phyloP scores from a whole-genome alignment of 2,329 filamentous ascomycete genomes.

The Neofusicoccum sp. region DNA sequence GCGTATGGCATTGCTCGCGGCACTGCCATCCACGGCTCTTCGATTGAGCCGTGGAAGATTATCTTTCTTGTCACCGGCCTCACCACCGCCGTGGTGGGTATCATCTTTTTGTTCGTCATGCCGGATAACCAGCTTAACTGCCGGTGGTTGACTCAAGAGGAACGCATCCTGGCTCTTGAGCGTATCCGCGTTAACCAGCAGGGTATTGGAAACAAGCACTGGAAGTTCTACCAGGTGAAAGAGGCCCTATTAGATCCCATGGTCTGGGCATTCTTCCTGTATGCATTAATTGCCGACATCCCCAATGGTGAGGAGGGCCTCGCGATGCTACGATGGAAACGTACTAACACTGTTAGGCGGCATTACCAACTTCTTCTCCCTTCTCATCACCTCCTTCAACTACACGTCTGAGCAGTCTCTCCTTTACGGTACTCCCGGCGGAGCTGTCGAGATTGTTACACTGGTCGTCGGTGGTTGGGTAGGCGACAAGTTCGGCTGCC shows the following conservation, averaged over 20 bases:
- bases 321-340: neutral
- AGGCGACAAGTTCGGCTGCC: constrained; percentile 59
- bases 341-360: constrained; percentile 40
- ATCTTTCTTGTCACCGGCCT: constrained; percentile 51
- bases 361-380: constrained; percentile 63
- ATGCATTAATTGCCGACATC: constrained; percentile 59
- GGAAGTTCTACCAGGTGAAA: constrained; percentile 64
- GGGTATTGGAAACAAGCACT: constrained; percentile 67
- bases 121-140: constrained; percentile 65
- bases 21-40: constrained; percentile 56
- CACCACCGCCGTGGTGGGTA: constrained; percentile 44
- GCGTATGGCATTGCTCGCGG: constrained; percentile 66
- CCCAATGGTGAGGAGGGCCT: constrained; percentile 50
- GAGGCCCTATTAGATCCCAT: constrained; percentile 58
- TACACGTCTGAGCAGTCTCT: constrained; percentile 65
- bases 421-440: constrained; percentile 66
- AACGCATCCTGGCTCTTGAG: constrained; percentile 68
- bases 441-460: constrained; percentile 64
- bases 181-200: constrained; percentile 72
- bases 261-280: constrained; percentile 62
- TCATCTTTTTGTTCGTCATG: constrained; percentile 49
- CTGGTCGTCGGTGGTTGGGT: constrained; percentile 60
- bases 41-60: constrained; percentile 68
- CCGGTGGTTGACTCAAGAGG: constrained; percentile 65
- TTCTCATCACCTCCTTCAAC: constrained; percentile 65